A percentile compares a stretch with the other conserved stretches of the same genome.
Conservation (phyloP, 2,329 filamentous ascomycete genomes). For the Colletotrichum caudatum region DNA sequence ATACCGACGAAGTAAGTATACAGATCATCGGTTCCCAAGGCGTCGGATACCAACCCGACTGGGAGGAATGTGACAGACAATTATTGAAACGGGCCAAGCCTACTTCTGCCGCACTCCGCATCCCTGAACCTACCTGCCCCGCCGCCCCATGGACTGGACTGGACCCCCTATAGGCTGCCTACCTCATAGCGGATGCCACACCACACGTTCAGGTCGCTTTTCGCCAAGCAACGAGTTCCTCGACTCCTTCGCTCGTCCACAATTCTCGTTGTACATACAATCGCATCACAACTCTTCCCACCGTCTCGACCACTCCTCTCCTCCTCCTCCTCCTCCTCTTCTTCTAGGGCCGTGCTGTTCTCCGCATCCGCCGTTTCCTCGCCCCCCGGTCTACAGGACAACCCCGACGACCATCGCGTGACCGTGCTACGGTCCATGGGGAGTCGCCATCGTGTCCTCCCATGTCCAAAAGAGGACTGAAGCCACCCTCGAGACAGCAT, state of each 20-base stretch:
- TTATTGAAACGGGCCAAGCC: constrained; percentile 33
- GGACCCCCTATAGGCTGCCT: too few species aligned
- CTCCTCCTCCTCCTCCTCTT: too few species aligned
- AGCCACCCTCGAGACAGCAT: constrained; percentile 41
- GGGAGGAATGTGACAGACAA: constrained; percentile 28
- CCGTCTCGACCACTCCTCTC: neutral
- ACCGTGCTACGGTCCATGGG: constrained; percentile 28
- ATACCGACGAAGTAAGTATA: too few species aligned
- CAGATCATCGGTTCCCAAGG: neutral
- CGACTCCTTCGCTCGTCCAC: constrained; percentile 1
- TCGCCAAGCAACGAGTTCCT: neutral
- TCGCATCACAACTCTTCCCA: constrained; percentile 6
- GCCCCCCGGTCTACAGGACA: neutral
- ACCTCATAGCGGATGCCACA: constrained; percentile 15
- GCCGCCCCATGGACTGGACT: too few species aligned
- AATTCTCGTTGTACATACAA: neutral
- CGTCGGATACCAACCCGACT: constrained; percentile 6
- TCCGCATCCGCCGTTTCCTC: neutral
- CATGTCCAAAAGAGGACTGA: constrained; percentile 37
- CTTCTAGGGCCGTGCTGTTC: neutral
- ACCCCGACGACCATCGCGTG: neutral
- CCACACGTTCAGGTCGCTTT: constrained; percentile 21
- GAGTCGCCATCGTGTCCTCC: constrained; percentile 20
- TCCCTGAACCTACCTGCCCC: constrained; percentile 1
- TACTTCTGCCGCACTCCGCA: constrained; percentile 26